Percentiles rank a stretch among this genome's conserved stretches.
Conservation (phyloP, 1,284 basidiomycete genomes). For the Pseudozyma sp. region DNA sequence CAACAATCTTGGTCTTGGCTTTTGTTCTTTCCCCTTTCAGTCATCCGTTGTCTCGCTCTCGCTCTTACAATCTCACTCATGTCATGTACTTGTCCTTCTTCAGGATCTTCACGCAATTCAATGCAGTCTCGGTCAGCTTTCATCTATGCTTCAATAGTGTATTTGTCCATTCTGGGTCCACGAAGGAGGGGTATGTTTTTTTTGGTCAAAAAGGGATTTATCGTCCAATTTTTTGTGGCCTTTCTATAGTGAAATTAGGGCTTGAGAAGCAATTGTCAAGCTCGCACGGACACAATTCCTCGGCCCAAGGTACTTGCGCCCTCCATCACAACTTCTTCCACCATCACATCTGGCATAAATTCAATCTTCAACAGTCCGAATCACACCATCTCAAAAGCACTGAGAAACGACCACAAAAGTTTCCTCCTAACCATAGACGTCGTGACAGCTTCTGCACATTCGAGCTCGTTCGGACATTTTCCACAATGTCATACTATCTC, state of each 20-base stretch:
- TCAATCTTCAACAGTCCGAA: neutral
- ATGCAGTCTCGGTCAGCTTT: neutral
- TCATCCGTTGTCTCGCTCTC: neutral
- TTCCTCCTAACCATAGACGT: no score
- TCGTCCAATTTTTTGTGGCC: no score
- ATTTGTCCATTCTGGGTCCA: no score
- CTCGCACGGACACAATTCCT: no score
- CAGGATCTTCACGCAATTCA: neutral
- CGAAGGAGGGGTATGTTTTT: no score
- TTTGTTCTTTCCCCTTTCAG: neutral
- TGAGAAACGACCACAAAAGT: no score
- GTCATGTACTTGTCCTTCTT: conserved; percentile 8
- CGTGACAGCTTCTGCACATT: neutral
- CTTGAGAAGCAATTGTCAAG: no score
- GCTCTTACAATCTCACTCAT: neutral
- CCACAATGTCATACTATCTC: conserved; percentile 63
- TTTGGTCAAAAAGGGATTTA: no score
- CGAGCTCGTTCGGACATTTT: neutral
- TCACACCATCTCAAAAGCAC: neutral
- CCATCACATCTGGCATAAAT: neutral
- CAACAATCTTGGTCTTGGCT: neutral
- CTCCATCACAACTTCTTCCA: neutral
- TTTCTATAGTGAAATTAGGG: no score
- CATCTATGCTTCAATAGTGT: no score
- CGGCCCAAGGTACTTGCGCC: no score